Base-by-base conservation (phyloP, 2,329 filamentous ascomycete genomes). In the Malbranchea cinnamomea region DNA sequence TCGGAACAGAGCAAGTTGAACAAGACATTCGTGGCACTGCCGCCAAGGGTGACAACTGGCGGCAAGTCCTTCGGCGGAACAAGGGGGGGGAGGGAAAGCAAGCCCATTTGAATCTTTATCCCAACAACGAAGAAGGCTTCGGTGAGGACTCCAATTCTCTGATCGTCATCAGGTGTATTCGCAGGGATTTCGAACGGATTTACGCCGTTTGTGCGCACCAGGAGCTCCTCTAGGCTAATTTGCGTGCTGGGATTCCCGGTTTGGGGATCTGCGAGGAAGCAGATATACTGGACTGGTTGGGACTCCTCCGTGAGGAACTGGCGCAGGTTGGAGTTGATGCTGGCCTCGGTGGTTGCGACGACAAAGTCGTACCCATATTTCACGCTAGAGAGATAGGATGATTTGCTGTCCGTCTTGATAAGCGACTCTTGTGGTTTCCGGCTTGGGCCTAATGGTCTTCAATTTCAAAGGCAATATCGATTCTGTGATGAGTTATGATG, bases 311-410 rank as follows among this genome's bases (percentile, higher is more conserved):
- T 8, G 24, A 26, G 24, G 12, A 10, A 26, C 12, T 10, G 24
- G 9, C 9, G 2, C 12, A 26, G 24, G 12, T 13, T 13, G 24
- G 2, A 9, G 12, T 26, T 26, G 24, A 26, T 26, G 12, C 24
- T 26, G 8, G 24, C 24, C 24, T 26, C 9, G 10, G 24, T 26
- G 24, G 24, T 26, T 26, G 24, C 9, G 9, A 26, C 9, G 9
- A 26, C 24, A 26, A 26, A 26, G 24, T 26, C 24, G 24, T 26
- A 26, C 10, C 24, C 24, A 26, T 26, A 26, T 26, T 26, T 9
- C 8, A 2, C 2, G 24, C 9, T 13, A 8, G 24, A 26, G 12
- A 26, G 24, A 26, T 13, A 13, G 8, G 24, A 26, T 10, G 9
- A 26, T 9, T 9, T 26, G 8, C 8, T 13, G 24, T 26, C 24